phyloP scores from a whole-genome alignment of 1,284 basidiomycete species.

The Pterulicium gracile region DNA sequence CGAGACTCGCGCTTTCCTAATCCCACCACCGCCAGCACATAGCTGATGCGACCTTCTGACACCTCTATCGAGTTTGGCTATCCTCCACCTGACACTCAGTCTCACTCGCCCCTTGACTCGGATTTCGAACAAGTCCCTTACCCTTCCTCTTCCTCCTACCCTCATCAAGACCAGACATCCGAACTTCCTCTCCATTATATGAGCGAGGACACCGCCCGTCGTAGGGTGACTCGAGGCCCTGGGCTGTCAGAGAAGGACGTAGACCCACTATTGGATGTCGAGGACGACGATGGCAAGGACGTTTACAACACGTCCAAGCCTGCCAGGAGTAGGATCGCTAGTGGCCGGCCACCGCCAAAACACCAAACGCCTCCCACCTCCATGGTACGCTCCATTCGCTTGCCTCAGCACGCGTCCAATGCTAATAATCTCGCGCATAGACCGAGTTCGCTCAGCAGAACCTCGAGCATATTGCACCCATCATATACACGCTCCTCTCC shows the following conservation, averaged over 20 bases:
- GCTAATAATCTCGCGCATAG: constrained; percentile 24
- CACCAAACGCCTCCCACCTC: constrained; percentile 60
- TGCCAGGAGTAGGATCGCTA: constrained; percentile 31
- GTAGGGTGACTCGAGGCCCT: constrained; percentile 40
- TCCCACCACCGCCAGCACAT: not conserved
- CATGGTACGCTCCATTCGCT: constrained; percentile 36
- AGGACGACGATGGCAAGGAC: constrained; percentile 65
- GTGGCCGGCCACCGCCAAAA: constrained; percentile 48
- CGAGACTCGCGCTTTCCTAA: too few species aligned
- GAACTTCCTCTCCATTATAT: constrained; percentile 62
- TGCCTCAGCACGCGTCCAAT: too few species aligned
- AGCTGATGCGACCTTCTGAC: constrained; percentile 52
- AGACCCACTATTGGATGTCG: constrained; percentile 25
- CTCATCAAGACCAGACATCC: constrained; percentile 29
- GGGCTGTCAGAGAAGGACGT: constrained; percentile 24
- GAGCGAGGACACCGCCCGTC: constrained; percentile 55
- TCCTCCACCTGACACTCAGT: constrained; percentile 34
- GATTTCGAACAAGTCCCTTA: constrained; percentile 65
- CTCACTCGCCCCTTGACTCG: constrained; percentile 35
- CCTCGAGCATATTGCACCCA: constrained; percentile 71
- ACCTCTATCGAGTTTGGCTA: constrained; percentile 63
- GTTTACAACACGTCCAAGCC: constrained; percentile 57
- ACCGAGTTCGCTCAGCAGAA: constrained; percentile 76
- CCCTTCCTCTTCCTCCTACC: constrained; percentile 29
- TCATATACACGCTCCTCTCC: constrained; percentile 85